A percentile compares a stretch with the other conserved stretches of the same genome.
phyloP scores from a whole-genome alignment of 495 filamentous ascomycete genomes.

The Penicillium cosmopolitanum region DNA sequence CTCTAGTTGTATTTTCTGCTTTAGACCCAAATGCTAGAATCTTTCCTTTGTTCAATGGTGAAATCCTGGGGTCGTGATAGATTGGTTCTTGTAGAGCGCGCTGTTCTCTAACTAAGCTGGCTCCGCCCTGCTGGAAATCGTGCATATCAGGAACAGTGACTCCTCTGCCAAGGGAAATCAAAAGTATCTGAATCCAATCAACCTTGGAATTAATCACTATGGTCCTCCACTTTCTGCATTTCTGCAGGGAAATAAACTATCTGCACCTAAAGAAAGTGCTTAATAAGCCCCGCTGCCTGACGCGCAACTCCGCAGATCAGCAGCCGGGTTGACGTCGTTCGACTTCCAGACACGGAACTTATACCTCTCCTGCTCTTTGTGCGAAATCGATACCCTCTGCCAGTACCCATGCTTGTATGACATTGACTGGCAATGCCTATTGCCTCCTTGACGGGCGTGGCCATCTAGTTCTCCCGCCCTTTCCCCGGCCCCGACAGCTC shows the following conservation, averaged over 20 bases:
- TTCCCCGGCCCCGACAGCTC: constrained; percentile 30
- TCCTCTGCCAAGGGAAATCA: no score
- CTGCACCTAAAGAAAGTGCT: constrained; percentile 15
- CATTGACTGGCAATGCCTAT: constrained; percentile 23
- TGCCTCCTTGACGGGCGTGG: constrained; percentile 29
- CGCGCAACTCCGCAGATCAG: constrained; percentile 26
- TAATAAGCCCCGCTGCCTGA: constrained; percentile 21
- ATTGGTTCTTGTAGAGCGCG: no score
- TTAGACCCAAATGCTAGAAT: constrained; percentile 49
- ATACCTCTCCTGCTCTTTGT: not conserved
- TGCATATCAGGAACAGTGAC: no score
- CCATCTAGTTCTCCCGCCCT: constrained; percentile 25
- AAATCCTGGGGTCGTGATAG: not conserved
- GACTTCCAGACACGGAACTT: constrained; percentile 7
- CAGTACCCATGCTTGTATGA: constrained; percentile 27
- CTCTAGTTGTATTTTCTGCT: constrained; percentile 47
- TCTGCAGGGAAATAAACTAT: not conserved
- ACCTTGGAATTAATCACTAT: no score
- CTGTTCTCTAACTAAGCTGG: no score
- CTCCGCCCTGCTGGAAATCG: no score
- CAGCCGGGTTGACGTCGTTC: constrained; percentile 3
- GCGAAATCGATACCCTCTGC: not conserved
- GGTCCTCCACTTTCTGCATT: not conserved
- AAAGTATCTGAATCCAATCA: no score
- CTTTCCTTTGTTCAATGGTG: constrained; percentile 34